A percentile compares a stretch with the other conserved stretches of the same genome.
These are phyloP conservation scores for Cynanchum wilfordii DNA, from an alignment of 257 asterid genomes.

Conservation along the genomic window DNA sequence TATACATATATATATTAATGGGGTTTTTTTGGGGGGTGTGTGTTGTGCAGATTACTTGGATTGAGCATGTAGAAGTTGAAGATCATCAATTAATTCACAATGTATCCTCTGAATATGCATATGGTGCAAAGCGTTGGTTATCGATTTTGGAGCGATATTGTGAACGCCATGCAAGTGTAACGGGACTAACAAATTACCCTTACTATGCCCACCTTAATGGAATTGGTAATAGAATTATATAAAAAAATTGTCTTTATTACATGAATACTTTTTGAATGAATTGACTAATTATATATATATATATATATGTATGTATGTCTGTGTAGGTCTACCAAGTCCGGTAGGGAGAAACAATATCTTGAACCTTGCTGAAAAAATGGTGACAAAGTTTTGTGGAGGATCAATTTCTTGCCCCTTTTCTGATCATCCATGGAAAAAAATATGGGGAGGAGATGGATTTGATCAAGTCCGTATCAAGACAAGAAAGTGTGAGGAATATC, in stretches of 20 bases:
- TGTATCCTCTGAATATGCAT: conserved; percentile 47
- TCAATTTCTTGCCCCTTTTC: conserved; percentile 3
- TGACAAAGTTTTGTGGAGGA: conserved; percentile 10
- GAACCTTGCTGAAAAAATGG: conserved; percentile 26
- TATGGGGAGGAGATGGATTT: conserved; percentile 7
- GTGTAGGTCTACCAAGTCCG: neutral
- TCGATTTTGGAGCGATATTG: conserved; percentile 40
- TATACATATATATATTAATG: neutral
- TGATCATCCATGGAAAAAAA: conserved; percentile 7
- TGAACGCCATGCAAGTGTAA: conserved; percentile 29
- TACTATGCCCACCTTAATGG: neutral
- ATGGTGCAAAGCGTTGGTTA: conserved; percentile 56
- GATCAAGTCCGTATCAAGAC: conserved; percentile 18
- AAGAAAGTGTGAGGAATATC: conserved; percentile 4
- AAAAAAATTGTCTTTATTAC: neutral
- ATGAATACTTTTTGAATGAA: fast-evolving
- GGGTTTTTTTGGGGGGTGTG: too few relatives aligned
- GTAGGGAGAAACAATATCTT: conserved; percentile 8
- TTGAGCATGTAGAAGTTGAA: conserved; percentile 52
- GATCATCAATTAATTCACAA: conserved; percentile 20
- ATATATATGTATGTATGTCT: neutral
- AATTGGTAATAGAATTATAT: conserved; percentile 10
- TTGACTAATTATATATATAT: neutral
- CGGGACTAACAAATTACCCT: conserved; percentile 8
- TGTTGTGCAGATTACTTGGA: conserved; percentile 53